phyloP scores from a whole-genome alignment of 805 yeast species.

The Myxozyma nipponensis region DNA sequence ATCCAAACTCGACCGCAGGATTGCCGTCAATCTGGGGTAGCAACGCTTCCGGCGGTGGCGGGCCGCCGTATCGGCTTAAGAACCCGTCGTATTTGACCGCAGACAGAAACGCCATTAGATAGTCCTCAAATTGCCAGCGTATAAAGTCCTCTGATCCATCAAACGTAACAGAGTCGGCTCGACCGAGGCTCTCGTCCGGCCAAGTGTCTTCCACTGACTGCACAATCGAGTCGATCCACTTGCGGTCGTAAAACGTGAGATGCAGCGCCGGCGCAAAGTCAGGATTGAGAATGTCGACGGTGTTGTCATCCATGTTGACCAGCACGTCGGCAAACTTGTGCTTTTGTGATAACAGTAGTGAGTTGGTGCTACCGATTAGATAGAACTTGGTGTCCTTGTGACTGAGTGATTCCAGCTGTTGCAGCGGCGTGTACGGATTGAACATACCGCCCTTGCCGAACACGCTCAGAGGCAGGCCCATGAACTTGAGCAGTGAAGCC shows the following conservation, averaged over 20 bases:
- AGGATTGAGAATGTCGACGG: constrained; percentile 47
- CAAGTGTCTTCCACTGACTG: constrained; percentile 48
- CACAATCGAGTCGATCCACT: constrained; percentile 62
- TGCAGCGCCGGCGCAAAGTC: constrained; percentile 44
- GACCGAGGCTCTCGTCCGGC: constrained; percentile 40
- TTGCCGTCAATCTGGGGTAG: constrained; percentile 34
- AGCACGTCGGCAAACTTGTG: constrained; percentile 62
- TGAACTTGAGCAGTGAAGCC: constrained; percentile 66
- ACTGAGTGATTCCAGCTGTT: constrained; percentile 73
- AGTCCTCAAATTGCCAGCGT: constrained; percentile 85
- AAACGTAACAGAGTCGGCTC: constrained; percentile 48
- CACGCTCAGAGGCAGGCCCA: constrained; percentile 83
- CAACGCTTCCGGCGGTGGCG: constrained; percentile 38
- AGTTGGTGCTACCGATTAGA: constrained; percentile 83
- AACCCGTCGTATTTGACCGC: constrained; percentile 67
- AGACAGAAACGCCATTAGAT: constrained; percentile 69
- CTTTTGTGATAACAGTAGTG: constrained; percentile 66
- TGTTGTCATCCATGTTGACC: constrained; percentile 46
- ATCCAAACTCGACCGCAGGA: constrained; percentile 44
- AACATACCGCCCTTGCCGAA: constrained; percentile 85
- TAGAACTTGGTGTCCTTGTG: constrained; percentile 57
- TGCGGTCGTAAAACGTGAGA: constrained; percentile 60
- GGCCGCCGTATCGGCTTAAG: constrained; percentile 39
- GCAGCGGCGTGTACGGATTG: constrained; percentile 91
- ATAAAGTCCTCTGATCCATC: constrained; percentile 84